Conservation (phyloP, 1,284 basidiomycete genomes). For the Austroboletus niveus region DNA sequence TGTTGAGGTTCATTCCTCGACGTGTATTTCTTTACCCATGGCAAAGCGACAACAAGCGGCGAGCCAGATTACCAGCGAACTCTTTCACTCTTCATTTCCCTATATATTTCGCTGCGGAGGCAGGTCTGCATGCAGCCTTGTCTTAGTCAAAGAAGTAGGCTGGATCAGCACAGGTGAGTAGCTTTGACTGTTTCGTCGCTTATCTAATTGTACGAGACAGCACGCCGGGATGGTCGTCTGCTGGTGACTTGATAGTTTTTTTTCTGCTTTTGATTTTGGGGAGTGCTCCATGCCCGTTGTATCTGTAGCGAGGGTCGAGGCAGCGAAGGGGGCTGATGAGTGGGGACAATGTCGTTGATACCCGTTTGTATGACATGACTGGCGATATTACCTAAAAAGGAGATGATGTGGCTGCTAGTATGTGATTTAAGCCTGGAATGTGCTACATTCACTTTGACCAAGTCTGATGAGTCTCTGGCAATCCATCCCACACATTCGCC, state of each 20-base stretch:
- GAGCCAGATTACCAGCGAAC: conserved; percentile 49
- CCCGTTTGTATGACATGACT: too few species aligned
- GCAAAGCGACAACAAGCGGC: conserved; percentile 46
- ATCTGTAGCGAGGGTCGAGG: conserved; percentile 36
- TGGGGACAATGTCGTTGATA: too few species aligned
- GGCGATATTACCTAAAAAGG: conserved; percentile 21
- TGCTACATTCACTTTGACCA: conserved; percentile 20
- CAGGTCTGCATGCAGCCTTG: conserved; percentile 64
- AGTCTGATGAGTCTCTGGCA: conserved; percentile 13
- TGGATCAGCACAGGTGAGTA: conserved; percentile 70
- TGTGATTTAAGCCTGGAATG: conserved; percentile 22
- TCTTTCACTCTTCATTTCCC: conserved; percentile 57
- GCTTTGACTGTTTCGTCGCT: conserved; percentile 3
- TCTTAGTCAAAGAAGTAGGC: conserved; percentile 51
- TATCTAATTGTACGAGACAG: conserved; percentile 8
- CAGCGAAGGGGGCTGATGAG: too few species aligned
- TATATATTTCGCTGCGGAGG: conserved; percentile 52
- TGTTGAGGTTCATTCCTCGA: conserved; percentile 73
- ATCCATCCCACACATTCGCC: conserved; percentile 22
- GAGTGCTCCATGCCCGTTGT: conserved; percentile 43
- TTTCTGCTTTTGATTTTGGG: too few species aligned
- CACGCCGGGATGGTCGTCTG: too few species aligned
- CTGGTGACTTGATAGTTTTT: too few species aligned
- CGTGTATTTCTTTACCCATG: conserved; percentile 49
- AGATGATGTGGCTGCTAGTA: conserved; percentile 21